Evolutionary conservation across 176 grass and related monocot genomes (phyloP).

Genomic region (Triticum monococcum): DNA sequence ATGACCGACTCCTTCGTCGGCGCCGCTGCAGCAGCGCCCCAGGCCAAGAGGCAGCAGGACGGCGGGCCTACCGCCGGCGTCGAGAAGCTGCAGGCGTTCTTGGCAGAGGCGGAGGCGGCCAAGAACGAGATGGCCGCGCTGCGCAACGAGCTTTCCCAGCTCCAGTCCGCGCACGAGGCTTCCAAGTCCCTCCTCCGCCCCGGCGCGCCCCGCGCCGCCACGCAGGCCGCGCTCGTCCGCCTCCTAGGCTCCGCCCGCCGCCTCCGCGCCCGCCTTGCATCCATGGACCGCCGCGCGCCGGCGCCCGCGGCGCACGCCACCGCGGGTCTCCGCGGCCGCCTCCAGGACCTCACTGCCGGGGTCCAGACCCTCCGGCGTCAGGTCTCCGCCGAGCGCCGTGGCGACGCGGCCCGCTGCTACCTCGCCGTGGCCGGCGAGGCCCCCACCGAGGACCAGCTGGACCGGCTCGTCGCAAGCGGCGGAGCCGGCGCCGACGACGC

Average conservation of each 20-base stretch:
- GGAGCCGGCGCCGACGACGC: constrained; percentile 7
- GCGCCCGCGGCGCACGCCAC: constrained; percentile 38
- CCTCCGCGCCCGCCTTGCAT: constrained; percentile 36
- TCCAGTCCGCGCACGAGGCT: constrained; percentile 50
- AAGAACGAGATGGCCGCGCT: constrained; percentile 45
- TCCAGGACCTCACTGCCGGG: constrained; percentile 52
- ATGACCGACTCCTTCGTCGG: constrained; percentile 56
- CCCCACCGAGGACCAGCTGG: constrained; percentile 58
- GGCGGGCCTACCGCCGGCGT: background rate
- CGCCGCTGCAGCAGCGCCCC: constrained; percentile 18
- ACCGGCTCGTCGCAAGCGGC: constrained; percentile 37
- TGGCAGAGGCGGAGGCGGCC: constrained; percentile 50
- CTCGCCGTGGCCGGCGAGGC: constrained; percentile 62
- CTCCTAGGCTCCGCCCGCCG: constrained; percentile 38
- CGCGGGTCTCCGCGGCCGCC: constrained; percentile 45
- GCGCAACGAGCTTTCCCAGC: constrained; percentile 31
- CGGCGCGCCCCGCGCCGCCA: constrained; percentile 18
- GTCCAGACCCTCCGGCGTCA: constrained; percentile 52
- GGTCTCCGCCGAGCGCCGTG: constrained; percentile 48
- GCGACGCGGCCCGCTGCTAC: constrained; percentile 58
- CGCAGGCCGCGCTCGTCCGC: constrained; percentile 49
- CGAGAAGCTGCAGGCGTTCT: constrained; percentile 45
- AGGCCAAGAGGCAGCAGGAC: constrained; percentile 12
- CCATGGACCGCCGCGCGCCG: constrained; percentile 48
- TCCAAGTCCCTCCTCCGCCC: constrained; percentile 39